These are phyloP conservation scores for Arthrobotrys conoides DNA, from an alignment of 2,329 filamentous ascomycete species.

Conservation along the genomic window DNA sequence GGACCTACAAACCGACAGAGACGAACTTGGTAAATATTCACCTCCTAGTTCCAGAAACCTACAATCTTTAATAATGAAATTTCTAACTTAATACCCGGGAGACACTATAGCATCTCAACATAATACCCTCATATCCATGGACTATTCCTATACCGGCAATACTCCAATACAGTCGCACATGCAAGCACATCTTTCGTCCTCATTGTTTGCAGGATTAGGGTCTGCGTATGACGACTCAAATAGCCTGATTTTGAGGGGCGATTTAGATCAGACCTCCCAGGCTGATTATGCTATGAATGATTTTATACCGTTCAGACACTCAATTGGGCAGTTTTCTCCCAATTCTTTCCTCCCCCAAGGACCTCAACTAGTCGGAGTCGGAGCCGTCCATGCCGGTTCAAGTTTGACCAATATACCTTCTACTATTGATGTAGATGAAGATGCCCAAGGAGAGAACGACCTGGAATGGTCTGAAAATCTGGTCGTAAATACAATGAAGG, in stretches of 20 bases:
- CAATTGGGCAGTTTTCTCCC: constrained; percentile 22
- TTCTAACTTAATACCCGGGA: constrained; percentile 30
- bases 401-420: constrained; percentile 46
- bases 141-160: constrained; percentile 45
- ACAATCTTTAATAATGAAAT: neutral
- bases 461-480: constrained; percentile 50
- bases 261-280: constrained; percentile 51
- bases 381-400: constrained; percentile 43
- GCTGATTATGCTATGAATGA: constrained; percentile 44
- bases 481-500: constrained; percentile 52
- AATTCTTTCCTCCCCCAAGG: constrained; percentile 35
- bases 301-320: constrained; percentile 27
- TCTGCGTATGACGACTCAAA: constrained; percentile 49
- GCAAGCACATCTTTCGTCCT: constrained; percentile 41
- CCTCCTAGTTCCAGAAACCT: neutral
- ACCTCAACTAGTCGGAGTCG: constrained; percentile 48
- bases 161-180: constrained; percentile 41
- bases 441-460: constrained; percentile 57
- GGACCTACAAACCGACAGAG: constrained; percentile 37
- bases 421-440: constrained; percentile 54
- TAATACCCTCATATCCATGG: constrained; percentile 49
- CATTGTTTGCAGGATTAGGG: constrained; percentile 49
- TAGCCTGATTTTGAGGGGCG: constrained; percentile 41
- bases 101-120: constrained; percentile 30
- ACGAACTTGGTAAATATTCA: constrained; percentile 48